phyloP scores from a whole-genome alignment of 129 eudicot genomes.

The Logfia minima region DNA sequence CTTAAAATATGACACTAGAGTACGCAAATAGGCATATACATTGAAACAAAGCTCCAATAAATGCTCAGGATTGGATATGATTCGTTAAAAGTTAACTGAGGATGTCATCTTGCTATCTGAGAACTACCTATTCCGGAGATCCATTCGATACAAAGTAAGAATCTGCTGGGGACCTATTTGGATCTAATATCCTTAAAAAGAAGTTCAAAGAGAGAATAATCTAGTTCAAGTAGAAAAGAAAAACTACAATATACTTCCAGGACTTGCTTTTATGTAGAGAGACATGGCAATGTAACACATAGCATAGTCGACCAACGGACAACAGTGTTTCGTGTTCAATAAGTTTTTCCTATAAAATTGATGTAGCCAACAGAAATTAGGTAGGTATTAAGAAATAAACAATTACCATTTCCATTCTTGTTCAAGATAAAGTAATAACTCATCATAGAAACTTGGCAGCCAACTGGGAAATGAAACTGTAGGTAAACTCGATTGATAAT shows the following conservation, averaged over 20 bases:
- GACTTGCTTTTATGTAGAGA: not conserved
- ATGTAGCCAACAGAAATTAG: conserved; percentile 24
- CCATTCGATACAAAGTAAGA: not conserved
- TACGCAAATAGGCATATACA: not conserved
- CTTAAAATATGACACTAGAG: not conserved
- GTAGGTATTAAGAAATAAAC: conserved; percentile 10
- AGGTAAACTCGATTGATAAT: conserved; percentile 46
- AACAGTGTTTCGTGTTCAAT: not conserved
- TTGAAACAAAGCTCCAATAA: not conserved
- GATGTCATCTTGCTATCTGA: not conserved
- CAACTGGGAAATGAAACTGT: conserved; percentile 69
- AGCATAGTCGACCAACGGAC: not conserved
- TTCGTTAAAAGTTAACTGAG: not conserved
- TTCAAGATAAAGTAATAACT: conserved; percentile 84
- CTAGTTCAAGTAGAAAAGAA: not conserved
- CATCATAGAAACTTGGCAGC: conserved; percentile 92
- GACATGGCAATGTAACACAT: conserved; percentile 10
- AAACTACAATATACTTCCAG: not conserved
- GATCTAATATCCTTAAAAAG: conserved; percentile 20
- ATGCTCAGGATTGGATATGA: not conserved
- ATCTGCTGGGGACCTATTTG: not conserved
- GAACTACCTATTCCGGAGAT: not conserved
- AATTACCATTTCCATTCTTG: conserved; percentile 99
- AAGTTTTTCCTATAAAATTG: conserved; percentile 7
- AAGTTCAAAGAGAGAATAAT: conserved; percentile 1